Percentiles rank a stretch among this genome's conserved stretches.
These are phyloP conservation scores for Catharanthus roseus DNA, from an alignment of 257 asterid genomes.

Conservation along the genomic window DNA sequence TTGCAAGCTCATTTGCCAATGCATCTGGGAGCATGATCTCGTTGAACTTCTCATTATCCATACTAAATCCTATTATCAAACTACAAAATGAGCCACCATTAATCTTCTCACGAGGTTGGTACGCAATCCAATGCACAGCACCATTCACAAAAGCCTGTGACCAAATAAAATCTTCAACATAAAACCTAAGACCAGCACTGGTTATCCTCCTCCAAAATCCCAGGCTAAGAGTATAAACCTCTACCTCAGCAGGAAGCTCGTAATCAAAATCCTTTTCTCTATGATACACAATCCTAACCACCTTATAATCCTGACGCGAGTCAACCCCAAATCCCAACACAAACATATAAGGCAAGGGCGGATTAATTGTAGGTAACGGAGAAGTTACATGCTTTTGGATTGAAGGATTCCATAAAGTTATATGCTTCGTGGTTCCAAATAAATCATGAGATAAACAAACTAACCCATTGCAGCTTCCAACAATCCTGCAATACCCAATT, in stretches of 20 bases:
- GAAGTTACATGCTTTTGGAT: conserved; percentile 27
- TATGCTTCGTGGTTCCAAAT: conserved; percentile 14
- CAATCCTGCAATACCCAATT: conserved; percentile 46
- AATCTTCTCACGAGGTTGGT: conserved; percentile 6
- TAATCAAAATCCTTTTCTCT: conserved; percentile 12
- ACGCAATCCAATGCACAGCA: conserved; percentile 46
- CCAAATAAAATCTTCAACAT: conserved; percentile 29
- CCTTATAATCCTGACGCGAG: conserved; percentile 32
- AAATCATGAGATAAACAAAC: conserved; percentile 47
- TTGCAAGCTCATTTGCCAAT: conserved; percentile 20
- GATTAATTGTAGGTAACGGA: conserved; percentile 32
- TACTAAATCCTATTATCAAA: conserved; percentile 33
- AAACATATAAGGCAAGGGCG: conserved; percentile 19
- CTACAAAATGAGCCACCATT: background rate
- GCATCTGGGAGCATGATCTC: conserved; percentile 39
- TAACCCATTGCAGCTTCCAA: conserved; percentile 55
- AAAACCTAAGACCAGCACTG: conserved; percentile 18
- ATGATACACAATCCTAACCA: conserved; percentile 48
- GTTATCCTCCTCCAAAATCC: conserved; percentile 41
- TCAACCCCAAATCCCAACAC: conserved; percentile 50
- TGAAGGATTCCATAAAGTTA: conserved; percentile 52
- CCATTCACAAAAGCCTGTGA: conserved; percentile 36
- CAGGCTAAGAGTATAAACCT: conserved; percentile 29
- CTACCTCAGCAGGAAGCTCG: conserved; percentile 35
- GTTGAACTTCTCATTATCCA: conserved; percentile 37